A percentile compares a stretch with the other conserved stretches of the same genome.
Conservation (phyloP, 495 filamentous ascomycete species). For the Hyphodiscus hymeniophilus region DNA sequence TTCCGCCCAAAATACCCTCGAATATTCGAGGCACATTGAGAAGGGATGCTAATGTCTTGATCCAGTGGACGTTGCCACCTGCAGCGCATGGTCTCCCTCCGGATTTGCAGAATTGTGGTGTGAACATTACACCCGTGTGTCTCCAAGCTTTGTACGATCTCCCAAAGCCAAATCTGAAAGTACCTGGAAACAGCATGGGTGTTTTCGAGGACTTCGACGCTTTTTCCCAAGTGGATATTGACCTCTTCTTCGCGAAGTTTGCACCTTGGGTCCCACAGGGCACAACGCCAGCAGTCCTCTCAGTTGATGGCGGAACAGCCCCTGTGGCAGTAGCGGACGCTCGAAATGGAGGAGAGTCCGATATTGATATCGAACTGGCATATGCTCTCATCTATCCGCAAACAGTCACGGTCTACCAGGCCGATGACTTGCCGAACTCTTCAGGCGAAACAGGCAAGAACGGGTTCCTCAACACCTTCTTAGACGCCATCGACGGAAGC, state of each 20-base stretch:
- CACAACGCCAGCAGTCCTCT: constrained; percentile 42
- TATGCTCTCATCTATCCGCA: constrained; percentile 12
- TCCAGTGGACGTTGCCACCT: no score
- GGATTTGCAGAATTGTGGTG: constrained; percentile 28
- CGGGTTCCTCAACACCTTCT: constrained; percentile 35
- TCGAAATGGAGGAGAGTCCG: constrained; percentile 3
- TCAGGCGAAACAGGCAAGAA: constrained; percentile 1
- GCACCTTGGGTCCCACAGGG: constrained; percentile 27
- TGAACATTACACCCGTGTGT: constrained; percentile 26
- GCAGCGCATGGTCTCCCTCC: constrained; percentile 17
- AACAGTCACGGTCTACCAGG: constrained; percentile 8
- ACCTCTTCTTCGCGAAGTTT: constrained; percentile 11
- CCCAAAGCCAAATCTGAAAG: constrained; percentile 14
- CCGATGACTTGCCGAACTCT: constrained; percentile 4
- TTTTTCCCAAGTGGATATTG: constrained; percentile 6
- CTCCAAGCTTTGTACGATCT: constrained; percentile 25
- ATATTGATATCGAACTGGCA: constrained; percentile 9
- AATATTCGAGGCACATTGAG: no score
- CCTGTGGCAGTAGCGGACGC: constrained; percentile 3
- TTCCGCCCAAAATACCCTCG: no score
- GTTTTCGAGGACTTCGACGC: constrained; percentile 19
- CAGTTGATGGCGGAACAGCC: constrained; percentile 23
- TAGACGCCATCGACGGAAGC: constrained; percentile 58
- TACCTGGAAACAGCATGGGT: constrained; percentile 25
- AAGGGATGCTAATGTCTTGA: no score